Percentiles rank a stretch among this genome's conserved stretches.
phyloP scores from a whole-genome alignment of 1,139 yeast genomes.

The Candida tropicalis region DNA sequence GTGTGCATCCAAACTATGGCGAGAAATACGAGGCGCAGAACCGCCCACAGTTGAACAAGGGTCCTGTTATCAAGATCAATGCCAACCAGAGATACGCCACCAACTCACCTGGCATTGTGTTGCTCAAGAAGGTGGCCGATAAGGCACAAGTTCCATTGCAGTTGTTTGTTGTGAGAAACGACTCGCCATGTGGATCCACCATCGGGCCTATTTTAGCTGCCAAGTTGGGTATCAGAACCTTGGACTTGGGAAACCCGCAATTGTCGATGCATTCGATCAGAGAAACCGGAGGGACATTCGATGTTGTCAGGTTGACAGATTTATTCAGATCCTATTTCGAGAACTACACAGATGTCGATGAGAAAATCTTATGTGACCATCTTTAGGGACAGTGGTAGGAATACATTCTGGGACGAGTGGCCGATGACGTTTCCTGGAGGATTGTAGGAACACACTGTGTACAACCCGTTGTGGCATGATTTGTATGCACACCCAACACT shows the following conservation, averaged over 20 bases:
- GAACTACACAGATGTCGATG: slow-evolving; percentile 32
- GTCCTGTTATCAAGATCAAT: slow-evolving; percentile 91
- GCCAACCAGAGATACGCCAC: slow-evolving; percentile 97
- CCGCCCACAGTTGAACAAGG: slow-evolving; percentile 79
- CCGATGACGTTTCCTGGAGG: slow-evolving; percentile 65
- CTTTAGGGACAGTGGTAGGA: slow-evolving; percentile 21
- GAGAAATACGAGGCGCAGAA: slow-evolving; percentile 75
- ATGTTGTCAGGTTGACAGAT: slow-evolving; percentile 61
- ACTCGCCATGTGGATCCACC: slow-evolving; percentile 94
- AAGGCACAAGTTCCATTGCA: slow-evolving; percentile 69
- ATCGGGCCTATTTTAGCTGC: slow-evolving; percentile 66
- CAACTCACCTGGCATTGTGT: slow-evolving; percentile 84
- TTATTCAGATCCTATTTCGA: slow-evolving; percentile 67
- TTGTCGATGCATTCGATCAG: slow-evolving; percentile 94
- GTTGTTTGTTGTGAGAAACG: slow-evolving; percentile 87
- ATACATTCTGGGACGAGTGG: slow-evolving; percentile 26
- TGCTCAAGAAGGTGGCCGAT: slow-evolving; percentile 74
- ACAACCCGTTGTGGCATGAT: slow-evolving; percentile 46
- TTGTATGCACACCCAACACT: slow-evolving; percentile 43
- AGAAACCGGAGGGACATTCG: slow-evolving; percentile 87
- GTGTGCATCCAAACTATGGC: slow-evolving; percentile 90
- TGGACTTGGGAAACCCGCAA: slow-evolving; percentile 94
- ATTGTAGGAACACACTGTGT: slow-evolving; percentile 61
- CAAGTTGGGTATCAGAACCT: slow-evolving; percentile 83
- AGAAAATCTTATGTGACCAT: slow-evolving; percentile 30